A percentile compares a stretch with the other conserved stretches of the same genome.
Evolutionary conservation across 2,329 filamentous ascomycete genomes (phyloP).

Genomic region (Colletotrichum musae): DNA sequence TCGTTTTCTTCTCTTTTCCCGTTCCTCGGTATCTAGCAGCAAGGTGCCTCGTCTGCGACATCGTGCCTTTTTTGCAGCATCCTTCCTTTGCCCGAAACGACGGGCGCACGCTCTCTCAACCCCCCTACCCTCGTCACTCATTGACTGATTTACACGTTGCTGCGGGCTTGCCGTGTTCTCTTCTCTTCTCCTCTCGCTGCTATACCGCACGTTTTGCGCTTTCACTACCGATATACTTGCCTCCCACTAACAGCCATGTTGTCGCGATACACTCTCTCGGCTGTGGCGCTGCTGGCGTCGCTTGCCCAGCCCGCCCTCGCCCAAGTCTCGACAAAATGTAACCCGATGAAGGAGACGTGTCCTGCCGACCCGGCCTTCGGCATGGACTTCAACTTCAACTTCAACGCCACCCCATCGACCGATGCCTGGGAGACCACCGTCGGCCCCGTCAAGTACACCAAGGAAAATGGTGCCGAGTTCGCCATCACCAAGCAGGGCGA

Average conservation of each 20-base stretch:
- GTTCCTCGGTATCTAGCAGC: background rate
- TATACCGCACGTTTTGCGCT: background rate
- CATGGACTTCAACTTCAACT: slow-evolving; percentile 72
- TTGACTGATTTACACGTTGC: slow-evolving; percentile 19
- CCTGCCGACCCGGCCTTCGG: slow-evolving; percentile 80
- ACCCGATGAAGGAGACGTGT: slow-evolving; percentile 81
- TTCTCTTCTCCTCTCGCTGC: slow-evolving; percentile 24
- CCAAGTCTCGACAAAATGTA: slow-evolving; percentile 84
- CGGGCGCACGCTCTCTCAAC: slow-evolving; percentile 24
- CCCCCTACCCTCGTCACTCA: slow-evolving; percentile 29
- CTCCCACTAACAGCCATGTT: slow-evolving; percentile 43
- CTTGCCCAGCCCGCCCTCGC: slow-evolving; percentile 67
- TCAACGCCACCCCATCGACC: slow-evolving; percentile 73
- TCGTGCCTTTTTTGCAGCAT: slow-evolving; percentile 1
- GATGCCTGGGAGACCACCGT: slow-evolving; percentile 79
- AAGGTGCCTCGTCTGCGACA: slow-evolving; percentile 16
- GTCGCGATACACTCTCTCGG: slow-evolving; percentile 49
- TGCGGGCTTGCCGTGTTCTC: slow-evolving; percentile 10
- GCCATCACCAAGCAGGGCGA: slow-evolving; percentile 79
- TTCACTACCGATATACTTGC: background rate
- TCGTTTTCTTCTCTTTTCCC: slow-evolving; percentile 11
- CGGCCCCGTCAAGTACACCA: slow-evolving; percentile 74
- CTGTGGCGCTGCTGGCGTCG: slow-evolving; percentile 58
- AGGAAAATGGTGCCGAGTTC: slow-evolving; percentile 77
- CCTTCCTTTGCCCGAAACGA: slow-evolving; percentile 14